Base-by-base conservation (phyloP, 2,329 filamentous ascomycete species). In the Apiospora kogelbergensis region DNA sequence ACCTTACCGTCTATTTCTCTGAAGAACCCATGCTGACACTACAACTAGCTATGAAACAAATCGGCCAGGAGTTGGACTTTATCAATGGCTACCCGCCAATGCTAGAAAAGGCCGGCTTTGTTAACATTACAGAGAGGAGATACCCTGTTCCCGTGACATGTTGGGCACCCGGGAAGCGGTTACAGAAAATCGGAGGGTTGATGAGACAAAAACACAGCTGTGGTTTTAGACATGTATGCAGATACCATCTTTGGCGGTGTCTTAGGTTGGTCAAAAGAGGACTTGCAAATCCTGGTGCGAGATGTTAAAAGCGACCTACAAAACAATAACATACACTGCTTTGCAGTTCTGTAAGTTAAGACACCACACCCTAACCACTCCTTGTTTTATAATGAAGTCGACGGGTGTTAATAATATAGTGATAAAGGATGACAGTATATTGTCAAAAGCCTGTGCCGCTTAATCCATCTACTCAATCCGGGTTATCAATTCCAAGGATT, bases 81-180 rank as follows among this genome's bases (percentile, higher is more conserved):
- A 30, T 30, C 44, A 17, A n/a, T n/a, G 40, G 37, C 30, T 42
- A 37, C 37, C 41, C 44, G 37, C 17, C 30, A 22, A 45, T 44
- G 67, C 66, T 72, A 42, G 11, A 22, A 40, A 10, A 44, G 5
- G 63, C 63, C 22, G 73, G 73, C 1, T 75, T 75, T 24, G 72
- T 72, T 60, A 68, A 68, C 15, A 66, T 75, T 60, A 70, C 67
- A 15, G 68, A 72, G 46, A 72, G 73, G 2, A 74, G 74, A 45
- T 68, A 74, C 69, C 71, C 65, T 15, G 76, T 75, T 5, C 75
- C 74, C 2, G 70, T 76, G n/a, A 78, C 77, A 48, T 65, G 74
- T 9, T 77, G 76, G 71, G 76, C 77, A 17, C 77, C 77, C 17
- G 74, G 77, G 42, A 78, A 74, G 46, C 71, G 71, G 64, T 69